A percentile compares a stretch with the other conserved stretches of the same genome.
Evolutionary conservation across 177 flowering plant species (phyloP).

Genomic region (Telopea speciosissima): DNA sequence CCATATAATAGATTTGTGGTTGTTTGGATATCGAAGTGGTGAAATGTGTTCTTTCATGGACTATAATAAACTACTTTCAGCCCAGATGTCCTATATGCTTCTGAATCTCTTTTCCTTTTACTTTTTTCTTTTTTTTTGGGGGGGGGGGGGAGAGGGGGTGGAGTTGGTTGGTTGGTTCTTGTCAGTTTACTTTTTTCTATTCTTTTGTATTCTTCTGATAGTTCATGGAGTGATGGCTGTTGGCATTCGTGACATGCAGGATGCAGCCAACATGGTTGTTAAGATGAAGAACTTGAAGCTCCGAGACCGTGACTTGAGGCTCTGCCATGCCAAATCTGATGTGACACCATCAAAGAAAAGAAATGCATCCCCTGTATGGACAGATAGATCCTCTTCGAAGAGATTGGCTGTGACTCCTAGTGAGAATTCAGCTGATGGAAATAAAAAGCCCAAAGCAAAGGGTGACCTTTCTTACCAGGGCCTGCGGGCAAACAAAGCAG

Average conservation of each 20-base stretch:
- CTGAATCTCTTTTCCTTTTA: background rate
- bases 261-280: constrained; percentile 58
- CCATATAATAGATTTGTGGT: too few species aligned
- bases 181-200: background rate
- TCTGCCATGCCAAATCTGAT: constrained; percentile 51
- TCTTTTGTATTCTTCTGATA: background rate
- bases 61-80: background rate
- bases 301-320: constrained; percentile 70
- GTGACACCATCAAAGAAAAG: constrained; percentile 55
- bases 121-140: too few species aligned
- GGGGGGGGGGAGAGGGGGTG: too few species aligned
- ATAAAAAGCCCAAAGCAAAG: constrained; percentile 14
- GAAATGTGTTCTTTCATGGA: background rate
- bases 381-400: constrained; percentile 29
- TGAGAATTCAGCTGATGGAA: constrained; percentile 14
- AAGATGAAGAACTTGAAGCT: constrained; percentile 57
- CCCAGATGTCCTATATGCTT: background rate
- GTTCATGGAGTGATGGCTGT: background rate
- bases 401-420: constrained; percentile 28
- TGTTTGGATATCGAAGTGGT: background rate
- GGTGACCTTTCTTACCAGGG: constrained; percentile 67
- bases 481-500: constrained; percentile 64
- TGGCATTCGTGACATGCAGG: constrained; percentile 37
- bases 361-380: constrained; percentile 13
- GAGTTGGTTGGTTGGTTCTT: too few species aligned